Evolutionary conservation across 495 filamentous ascomycete species (phyloP).

Genomic region (Bryoglossum gracile): DNA sequence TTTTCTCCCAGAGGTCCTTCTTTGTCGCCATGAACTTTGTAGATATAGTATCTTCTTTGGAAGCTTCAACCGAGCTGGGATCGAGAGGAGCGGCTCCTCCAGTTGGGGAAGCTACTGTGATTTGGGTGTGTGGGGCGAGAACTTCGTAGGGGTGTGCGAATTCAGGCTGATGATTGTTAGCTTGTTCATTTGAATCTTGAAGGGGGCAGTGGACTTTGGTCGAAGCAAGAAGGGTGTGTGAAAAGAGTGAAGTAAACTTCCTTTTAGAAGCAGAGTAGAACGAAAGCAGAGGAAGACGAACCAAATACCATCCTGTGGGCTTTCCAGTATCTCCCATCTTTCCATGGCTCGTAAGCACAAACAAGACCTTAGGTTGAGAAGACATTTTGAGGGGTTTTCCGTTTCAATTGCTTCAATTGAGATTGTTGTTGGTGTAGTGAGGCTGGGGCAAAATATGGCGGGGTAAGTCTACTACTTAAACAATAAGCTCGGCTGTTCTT

Average conservation of each 20-base stretch:
- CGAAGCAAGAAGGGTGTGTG: too few relatives aligned
- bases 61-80: conserved; percentile 52
- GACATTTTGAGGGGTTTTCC: conserved; percentile 6
- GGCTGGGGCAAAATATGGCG: too few relatives aligned
- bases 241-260: too few relatives aligned
- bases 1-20: conserved; percentile 54
- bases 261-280: not conserved
- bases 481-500: too few relatives aligned
- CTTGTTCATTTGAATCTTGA: not conserved
- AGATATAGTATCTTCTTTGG: conserved; percentile 46
- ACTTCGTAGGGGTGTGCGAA: conserved; percentile 63
- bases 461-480: too few relatives aligned
- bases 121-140: conserved; percentile 44
- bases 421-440: not conserved
- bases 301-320: conserved; percentile 62
- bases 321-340: conserved; percentile 44
- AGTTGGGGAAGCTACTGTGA: conserved; percentile 58
- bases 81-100: conserved; percentile 66
- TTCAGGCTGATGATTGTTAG: conserved; percentile 46
- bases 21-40: conserved; percentile 46
- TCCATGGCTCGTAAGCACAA: conserved; percentile 59
- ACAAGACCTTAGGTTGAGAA: conserved; percentile 49
- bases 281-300: conserved; percentile 21
- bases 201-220: not conserved
- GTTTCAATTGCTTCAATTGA: not conserved